These are phyloP conservation scores for Apiospora marii DNA, from an alignment of 2,329 filamentous ascomycete genomes.

Conservation along the genomic window DNA sequence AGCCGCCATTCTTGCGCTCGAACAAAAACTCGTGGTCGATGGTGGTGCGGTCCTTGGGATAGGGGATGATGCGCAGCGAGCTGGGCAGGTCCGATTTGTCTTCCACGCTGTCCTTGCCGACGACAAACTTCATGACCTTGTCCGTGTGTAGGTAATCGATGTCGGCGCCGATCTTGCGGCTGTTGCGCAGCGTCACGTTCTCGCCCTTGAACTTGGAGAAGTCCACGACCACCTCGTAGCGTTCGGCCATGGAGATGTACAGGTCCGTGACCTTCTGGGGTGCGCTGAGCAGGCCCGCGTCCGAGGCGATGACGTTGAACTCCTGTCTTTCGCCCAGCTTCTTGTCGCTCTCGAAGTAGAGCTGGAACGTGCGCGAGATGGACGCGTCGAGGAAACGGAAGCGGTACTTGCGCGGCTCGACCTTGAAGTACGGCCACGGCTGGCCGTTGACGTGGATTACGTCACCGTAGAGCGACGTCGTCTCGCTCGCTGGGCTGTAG, in stretches of 20 bases:
- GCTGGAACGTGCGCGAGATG: conserved; percentile 53
- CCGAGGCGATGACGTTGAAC: conserved; percentile 63
- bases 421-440: conserved; percentile 65
- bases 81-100: conserved; percentile 47
- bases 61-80: conserved; percentile 47
- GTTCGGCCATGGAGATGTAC: conserved; percentile 61
- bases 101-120: conserved; percentile 46
- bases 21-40: conserved; percentile 57
- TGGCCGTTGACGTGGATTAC: conserved; percentile 65
- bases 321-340: conserved; percentile 43
- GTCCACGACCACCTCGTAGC: conserved; percentile 65
- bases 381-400: conserved; percentile 61
- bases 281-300: conserved; percentile 57
- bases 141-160: conserved; percentile 60
- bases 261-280: conserved; percentile 52
- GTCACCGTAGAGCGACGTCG: conserved; percentile 61
- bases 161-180: conserved; percentile 50
- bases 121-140: conserved; percentile 60
- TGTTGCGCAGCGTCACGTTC: conserved; percentile 51
- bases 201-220: conserved; percentile 57
- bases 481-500: conserved; percentile 52
- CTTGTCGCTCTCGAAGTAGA: conserved; percentile 52
- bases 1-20: conserved; percentile 51
- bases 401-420: conserved; percentile 68
- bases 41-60: conserved; percentile 45